Conservation (phyloP, 139 green algal genomes). For the Picochlorum sp. region DNA sequence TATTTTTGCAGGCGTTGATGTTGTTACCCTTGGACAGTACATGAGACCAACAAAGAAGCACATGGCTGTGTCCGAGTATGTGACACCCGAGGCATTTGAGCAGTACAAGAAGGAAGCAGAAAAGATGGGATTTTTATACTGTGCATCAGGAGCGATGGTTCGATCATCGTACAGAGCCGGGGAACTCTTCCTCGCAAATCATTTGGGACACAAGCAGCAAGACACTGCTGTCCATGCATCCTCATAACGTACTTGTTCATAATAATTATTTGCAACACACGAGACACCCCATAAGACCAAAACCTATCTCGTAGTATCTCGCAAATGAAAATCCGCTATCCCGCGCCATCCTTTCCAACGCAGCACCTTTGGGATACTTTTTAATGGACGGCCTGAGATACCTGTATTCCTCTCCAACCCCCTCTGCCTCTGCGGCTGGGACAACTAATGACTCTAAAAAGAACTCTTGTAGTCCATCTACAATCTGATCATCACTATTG, state of each 20-base stretch:
- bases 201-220: conserved; percentile 1
- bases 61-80: conserved; percentile 94
- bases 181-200: conserved; percentile 25
- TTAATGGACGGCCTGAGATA: conserved; percentile 91
- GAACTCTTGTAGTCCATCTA: conserved; percentile 53
- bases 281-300: conserved; percentile 82
- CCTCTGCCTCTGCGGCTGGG: conserved; percentile 59
- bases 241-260: background rate
- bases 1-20: conserved; percentile 64
- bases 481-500: conserved; percentile 53
- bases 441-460: conserved; percentile 80
- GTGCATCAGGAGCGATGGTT: conserved; percentile 88
- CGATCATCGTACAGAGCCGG: conserved; percentile 90
- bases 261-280: conserved; percentile 28
- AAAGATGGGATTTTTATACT: conserved; percentile 87
- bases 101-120: conserved; percentile 68
- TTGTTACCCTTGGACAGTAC: conserved; percentile 99
- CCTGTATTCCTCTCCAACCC: conserved; percentile 74
- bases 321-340: conserved; percentile 66
- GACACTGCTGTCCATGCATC: background rate
- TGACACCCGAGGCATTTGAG: conserved; percentile 94
- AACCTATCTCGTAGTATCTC: conserved; percentile 71
- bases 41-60: conserved; percentile 96
- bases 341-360: conserved; percentile 62
- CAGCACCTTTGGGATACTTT: conserved; percentile 59